phyloP scores from a whole-genome alignment of 805 yeast species.

The Lipomyces spencermartinsiae region DNA sequence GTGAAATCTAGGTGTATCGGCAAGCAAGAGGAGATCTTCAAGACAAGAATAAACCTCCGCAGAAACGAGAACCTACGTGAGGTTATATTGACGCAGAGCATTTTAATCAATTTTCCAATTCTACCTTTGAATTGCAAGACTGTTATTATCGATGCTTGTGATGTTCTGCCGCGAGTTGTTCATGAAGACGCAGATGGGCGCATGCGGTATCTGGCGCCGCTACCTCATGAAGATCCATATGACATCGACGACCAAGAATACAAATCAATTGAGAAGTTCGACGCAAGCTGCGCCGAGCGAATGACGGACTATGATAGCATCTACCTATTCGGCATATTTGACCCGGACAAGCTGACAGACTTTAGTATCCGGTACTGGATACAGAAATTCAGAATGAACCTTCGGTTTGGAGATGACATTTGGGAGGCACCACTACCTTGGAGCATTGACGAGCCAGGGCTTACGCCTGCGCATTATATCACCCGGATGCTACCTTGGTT shows the following conservation, averaged over 20 bases:
- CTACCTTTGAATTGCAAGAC: slow-evolving; percentile 12
- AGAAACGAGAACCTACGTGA: slow-evolving; percentile 2
- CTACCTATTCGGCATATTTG: neutral
- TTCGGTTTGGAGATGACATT: slow-evolving; percentile 9
- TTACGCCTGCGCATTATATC: slow-evolving; percentile 9
- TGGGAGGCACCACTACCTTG: neutral
- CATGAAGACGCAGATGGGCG: neutral
- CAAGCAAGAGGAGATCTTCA: neutral
- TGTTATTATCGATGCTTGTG: slow-evolving; percentile 11
- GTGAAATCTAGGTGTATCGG: neutral
- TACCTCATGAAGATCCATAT: slow-evolving; percentile 13
- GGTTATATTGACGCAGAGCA: slow-evolving; percentile 19
- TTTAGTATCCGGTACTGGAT: slow-evolving; percentile 10
- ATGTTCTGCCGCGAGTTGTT: neutral
- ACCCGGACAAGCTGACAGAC: slow-evolving; percentile 17
- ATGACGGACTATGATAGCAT: slow-evolving; percentile 2
- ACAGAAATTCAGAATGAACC: slow-evolving; percentile 1
- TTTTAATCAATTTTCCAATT: slow-evolving; percentile 2
- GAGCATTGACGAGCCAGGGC: neutral
- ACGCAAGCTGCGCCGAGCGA: slow-evolving; percentile 5
- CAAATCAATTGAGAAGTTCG: slow-evolving; percentile 12
- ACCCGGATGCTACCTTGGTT: slow-evolving; percentile 11
- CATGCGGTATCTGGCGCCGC: slow-evolving; percentile 9
- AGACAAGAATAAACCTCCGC: neutral
- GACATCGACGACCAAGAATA: slow-evolving; percentile 14